phyloP scores from a whole-genome alignment of 1,284 basidiomycete species.

The Schizophyllum amplum region DNA sequence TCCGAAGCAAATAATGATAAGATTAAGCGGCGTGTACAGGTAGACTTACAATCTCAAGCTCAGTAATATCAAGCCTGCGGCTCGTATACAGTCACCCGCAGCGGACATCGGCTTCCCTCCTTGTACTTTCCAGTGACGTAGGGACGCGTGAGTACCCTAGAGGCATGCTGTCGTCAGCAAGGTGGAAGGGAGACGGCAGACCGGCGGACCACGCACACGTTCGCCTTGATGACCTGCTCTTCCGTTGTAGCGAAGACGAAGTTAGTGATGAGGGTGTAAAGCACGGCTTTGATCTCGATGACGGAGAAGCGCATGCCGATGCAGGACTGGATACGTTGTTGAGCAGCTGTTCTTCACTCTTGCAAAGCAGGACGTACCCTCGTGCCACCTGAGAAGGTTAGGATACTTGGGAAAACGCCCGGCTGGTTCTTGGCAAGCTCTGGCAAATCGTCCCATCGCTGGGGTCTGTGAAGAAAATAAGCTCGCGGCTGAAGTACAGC shows the following conservation, averaged over 20 bases:
- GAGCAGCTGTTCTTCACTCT: too few species aligned
- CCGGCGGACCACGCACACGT: slow-evolving; percentile 46
- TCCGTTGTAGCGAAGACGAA: slow-evolving; percentile 53
- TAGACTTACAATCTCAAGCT: not conserved
- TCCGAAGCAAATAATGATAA: not conserved
- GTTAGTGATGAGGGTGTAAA: slow-evolving; percentile 59
- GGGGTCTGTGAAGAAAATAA: slow-evolving; percentile 42
- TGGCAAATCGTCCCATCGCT: slow-evolving; percentile 70
- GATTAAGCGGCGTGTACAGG: not conserved
- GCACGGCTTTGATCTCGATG: slow-evolving; percentile 72
- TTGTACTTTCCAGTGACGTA: slow-evolving; percentile 51
- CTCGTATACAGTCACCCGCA: slow-evolving; percentile 30
- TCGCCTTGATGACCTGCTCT: slow-evolving; percentile 53
- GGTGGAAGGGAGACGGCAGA: not conserved
- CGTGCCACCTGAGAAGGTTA: slow-evolving; percentile 74
- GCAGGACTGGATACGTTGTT: slow-evolving; percentile 68
- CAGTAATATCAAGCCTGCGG: not conserved
- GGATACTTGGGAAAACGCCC: slow-evolving; percentile 59
- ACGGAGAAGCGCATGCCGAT: slow-evolving; percentile 73
- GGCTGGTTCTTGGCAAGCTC: slow-evolving; percentile 52
- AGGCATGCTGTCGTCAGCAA: slow-evolving; percentile 7
- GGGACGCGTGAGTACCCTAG: slow-evolving; percentile 64
- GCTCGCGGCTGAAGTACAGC: slow-evolving; percentile 1
- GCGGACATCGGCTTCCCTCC: slow-evolving; percentile 63
- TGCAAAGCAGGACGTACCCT: slow-evolving; percentile 46